Evolutionary conservation across 208 protist species (phyloP).

Genomic region (Leishmania aethiopica): DNA sequence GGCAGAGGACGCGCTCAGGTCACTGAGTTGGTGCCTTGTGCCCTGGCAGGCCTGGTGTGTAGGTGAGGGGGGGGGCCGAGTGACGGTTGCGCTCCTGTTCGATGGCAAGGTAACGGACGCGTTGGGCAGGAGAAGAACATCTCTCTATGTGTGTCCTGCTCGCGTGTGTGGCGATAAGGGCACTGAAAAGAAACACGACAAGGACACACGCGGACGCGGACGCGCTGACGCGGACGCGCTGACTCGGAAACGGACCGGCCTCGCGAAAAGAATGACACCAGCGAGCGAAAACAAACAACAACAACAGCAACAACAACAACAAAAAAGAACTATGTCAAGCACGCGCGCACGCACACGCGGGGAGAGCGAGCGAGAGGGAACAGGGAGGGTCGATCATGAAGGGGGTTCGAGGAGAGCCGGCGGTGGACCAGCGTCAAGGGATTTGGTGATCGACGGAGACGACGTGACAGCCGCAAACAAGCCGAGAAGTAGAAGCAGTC

Average conservation of each 20-base stretch:
- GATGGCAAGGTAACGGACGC: neutral
- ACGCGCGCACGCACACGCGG: neutral
- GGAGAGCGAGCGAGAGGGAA: neutral
- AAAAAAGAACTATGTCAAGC: constrained; percentile 3
- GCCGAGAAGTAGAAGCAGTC: neutral
- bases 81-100: neutral
- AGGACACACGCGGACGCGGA: neutral
- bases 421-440: neutral
- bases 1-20: neutral
- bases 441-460: neutral
- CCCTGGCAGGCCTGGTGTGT: too few species aligned
- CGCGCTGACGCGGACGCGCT: neutral
- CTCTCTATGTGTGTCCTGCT: neutral
- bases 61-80: neutral
- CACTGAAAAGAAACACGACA: neutral
- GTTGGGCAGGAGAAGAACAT: neutral
- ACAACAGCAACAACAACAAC: too few species aligned
- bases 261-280: neutral
- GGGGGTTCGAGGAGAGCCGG: neutral
- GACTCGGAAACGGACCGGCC: neutral
- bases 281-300: neutral
- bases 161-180: neutral
- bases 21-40: neutral
- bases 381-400: neutral
- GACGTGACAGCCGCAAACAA: neutral